Percentiles rank a stretch among this genome's conserved stretches.
These are phyloP conservation scores for Primulina tabacum DNA, from an alignment of 257 asterid species.

Conservation along the genomic window DNA sequence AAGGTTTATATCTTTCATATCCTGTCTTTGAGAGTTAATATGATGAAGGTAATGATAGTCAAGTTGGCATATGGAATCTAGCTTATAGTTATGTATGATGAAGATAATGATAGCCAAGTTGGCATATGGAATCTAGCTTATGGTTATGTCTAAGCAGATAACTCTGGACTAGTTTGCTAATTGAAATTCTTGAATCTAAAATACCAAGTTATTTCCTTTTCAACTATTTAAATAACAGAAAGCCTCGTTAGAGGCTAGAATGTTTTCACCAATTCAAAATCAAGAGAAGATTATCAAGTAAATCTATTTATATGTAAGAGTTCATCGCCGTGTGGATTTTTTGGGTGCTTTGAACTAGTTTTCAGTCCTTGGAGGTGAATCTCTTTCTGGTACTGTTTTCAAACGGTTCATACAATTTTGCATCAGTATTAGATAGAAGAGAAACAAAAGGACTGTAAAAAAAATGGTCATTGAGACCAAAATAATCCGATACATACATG, in stretches of 20 bases:
- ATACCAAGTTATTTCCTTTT: background rate
- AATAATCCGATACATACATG: background rate
- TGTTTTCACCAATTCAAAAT: background rate
- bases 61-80: background rate
- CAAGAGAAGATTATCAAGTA: background rate
- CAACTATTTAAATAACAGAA: background rate
- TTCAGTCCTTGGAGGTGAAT: background rate
- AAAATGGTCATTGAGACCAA: background rate
- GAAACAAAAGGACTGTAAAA: background rate
- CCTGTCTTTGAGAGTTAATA: slow-evolving; percentile 2
- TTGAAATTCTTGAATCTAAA: background rate
- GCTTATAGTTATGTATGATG: background rate
- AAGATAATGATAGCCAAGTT: background rate
- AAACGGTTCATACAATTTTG: background rate
- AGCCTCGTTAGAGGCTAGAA: background rate
- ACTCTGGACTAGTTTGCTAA: background rate
- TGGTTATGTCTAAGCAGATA: background rate
- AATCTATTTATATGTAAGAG: slow-evolving; percentile 5
- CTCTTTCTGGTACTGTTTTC: background rate
- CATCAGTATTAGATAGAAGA: background rate
- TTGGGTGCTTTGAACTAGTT: slow-evolving; percentile 4
- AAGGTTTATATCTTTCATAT: background rate
- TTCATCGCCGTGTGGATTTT: background rate
- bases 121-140: background rate
- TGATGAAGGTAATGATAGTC: slow-evolving; percentile 1